Base-by-base conservation (phyloP, 2,329 filamentous ascomycete species). In the Polytolypa hystricis region DNA sequence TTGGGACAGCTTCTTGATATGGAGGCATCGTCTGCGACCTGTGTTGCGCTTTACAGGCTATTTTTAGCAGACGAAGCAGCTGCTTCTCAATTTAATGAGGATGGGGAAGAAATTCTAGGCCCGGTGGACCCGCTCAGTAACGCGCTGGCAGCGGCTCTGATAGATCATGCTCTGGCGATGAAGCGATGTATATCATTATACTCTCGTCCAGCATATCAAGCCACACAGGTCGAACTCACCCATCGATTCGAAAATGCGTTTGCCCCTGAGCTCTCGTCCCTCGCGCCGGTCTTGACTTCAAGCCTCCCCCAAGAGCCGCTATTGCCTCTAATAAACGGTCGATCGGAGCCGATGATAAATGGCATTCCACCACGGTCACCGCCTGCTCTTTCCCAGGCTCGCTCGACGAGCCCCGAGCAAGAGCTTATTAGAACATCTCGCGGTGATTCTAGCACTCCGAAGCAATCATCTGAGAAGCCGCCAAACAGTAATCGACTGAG, bases 141-240 rank as follows among this genome's bases (percentile, higher is more conserved):
- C 33, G 84, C 86, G 1, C 77, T 96, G 46, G 81, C 81, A 52
- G 82, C 87, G 56, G 83, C 85, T 1, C 70, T 96, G 19, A 73
- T 93, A 28, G 91, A 96, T 51, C 87, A 96, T 57, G 84, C 85
- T 2, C 73, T 93, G 41, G 79, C 84, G 57, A 77, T 96, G 49
- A 86, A 89, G 63, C 78, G 84, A 45, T 89, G 84, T 50, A 61
- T 96, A 44, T 69, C 69, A 3, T 69, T 78, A 48, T 84, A 84
- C 57, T 70, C 71, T 40, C 64, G 71, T 60, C 57, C 74, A 67
- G 57, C 70, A 64, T 58, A 76, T 73, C 56, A 61, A 46, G 57
- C 59, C 21, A 61, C 58, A 2, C 56, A 61, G 33, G 44, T 51
- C 2, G 59, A 64, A 35, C 49, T 64, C 8, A 52, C 53, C 20